phyloP scores from a whole-genome alignment of 306 rosid species.

The Casuarina equisetifolia region DNA sequence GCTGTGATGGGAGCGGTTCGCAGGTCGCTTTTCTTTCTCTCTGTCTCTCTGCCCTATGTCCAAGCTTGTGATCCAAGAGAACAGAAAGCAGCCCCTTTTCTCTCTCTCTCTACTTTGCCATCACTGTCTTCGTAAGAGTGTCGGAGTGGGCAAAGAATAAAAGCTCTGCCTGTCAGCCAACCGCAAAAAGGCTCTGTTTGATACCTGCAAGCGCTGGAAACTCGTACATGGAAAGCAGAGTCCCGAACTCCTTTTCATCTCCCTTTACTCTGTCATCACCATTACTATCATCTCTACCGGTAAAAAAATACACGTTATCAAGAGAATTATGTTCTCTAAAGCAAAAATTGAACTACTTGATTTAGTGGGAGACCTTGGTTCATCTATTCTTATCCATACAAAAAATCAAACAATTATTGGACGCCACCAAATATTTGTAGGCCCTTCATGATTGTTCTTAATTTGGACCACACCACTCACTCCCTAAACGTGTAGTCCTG shows the following conservation, averaged over 20 bases:
- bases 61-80: conserved; percentile 48
- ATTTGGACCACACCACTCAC: not conserved
- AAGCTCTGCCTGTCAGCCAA: conserved; percentile 38
- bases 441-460: not conserved
- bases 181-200: conserved; percentile 12
- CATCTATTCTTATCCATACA: too few relatives aligned
- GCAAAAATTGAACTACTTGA: too few relatives aligned
- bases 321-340: too few relatives aligned
- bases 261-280: too few relatives aligned
- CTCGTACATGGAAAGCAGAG: not conserved
- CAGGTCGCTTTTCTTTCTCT: conserved; percentile 34
- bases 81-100: not conserved
- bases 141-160: conserved; percentile 56
- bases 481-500: not conserved
- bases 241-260: too few relatives aligned
- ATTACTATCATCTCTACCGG: too few relatives aligned
- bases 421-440: not conserved
- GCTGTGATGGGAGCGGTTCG: conserved; percentile 36
- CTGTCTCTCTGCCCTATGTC: not conserved
- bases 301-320: too few relatives aligned
- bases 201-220: not conserved
- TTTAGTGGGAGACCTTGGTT: too few relatives aligned
- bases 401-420: not conserved
- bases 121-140: conserved; percentile 47
- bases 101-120: conserved; percentile 22